phyloP scores from a whole-genome alignment of 441 rosid species.

The Gossypium schwendimanii region DNA sequence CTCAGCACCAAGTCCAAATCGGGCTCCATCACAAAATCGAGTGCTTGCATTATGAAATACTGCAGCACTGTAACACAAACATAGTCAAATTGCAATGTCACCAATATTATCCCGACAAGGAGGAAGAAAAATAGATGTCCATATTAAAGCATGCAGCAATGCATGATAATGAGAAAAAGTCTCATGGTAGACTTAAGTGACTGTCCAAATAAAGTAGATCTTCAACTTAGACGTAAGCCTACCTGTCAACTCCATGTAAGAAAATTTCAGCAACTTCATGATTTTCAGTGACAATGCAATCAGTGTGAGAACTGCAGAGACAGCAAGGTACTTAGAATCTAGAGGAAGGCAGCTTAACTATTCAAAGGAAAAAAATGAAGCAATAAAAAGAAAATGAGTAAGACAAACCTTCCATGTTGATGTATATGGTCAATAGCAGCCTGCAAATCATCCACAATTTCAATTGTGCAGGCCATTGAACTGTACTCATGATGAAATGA shows the following conservation, averaged over 20 bases:
- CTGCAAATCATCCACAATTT: constrained; percentile 58
- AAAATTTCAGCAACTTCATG: constrained; percentile 27
- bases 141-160: not conserved
- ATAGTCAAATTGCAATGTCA: constrained; percentile 2
- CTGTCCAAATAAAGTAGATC: not conserved
- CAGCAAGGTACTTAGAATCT: not conserved
- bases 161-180: not conserved
- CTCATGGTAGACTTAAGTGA: not conserved
- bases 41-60: constrained; percentile 78
- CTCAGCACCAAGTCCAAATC: constrained; percentile 82
- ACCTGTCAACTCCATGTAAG: constrained; percentile 38
- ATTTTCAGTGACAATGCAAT: constrained; percentile 37
- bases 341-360: not conserved
- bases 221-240: constrained; percentile 2
- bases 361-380: not conserved
- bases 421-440: constrained; percentile 66
- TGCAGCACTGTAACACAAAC: constrained; percentile 48
- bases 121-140: not conserved
- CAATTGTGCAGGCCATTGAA: constrained; percentile 57
- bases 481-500: constrained; percentile 62
- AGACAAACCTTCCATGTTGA: constrained; percentile 56
- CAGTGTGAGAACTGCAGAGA: constrained; percentile 41
- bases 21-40: constrained; percentile 74
- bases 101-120: not conserved
- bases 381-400: not conserved